Evolutionary conservation across 352 stramenopile species (phyloP), one percentile per base, ranked within the genome.

Genomic region (Phytophthora capsici): DNA sequence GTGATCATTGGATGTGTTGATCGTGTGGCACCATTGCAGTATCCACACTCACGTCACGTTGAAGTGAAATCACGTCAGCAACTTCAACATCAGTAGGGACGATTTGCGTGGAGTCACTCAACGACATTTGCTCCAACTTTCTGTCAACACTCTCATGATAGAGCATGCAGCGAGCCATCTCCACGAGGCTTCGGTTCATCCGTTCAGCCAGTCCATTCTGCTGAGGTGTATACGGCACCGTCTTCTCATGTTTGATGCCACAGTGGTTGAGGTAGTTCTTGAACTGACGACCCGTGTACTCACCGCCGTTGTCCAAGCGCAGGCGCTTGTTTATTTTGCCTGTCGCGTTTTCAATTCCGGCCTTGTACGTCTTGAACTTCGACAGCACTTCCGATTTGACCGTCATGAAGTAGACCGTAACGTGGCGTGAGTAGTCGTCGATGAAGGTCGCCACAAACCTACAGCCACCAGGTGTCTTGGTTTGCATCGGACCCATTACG

Each of bases 131-230:
- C n/a, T n/a, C 9, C 34, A 17, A 30, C 43, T 19, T 34, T 10
- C 20, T 49, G 3, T 49, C 43, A 1, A 49, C 20, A 10, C 22
- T 49, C 23, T 41, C 46, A n/a, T n/a, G n/a, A 53, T 53, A 34
- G 26, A 45, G 49, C 34, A 57, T 47, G 34, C 49, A 47, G 34
- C 49, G 34, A 34, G 43, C 43, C 22, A 34, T 49, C 20, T 49
- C 43, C 20, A 19, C 43, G 20, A 34, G 20, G 22, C 43, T 32
- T 12, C 20, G 2, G 2, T 34, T 49, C 20, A 49, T 49, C 12
- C 43, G 43, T 22, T 49, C 43, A 36, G 20, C 43, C 0, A 49
- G 22, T 13, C 22, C 43, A 5, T 49, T 49, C 22, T 49, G 49
- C 8, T 57, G 32, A 23, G 36, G 32, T 6, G 23, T 47, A 14